Base-by-base conservation (phyloP, 73 alveolate species). In the Paraurostyla sp. region DNA sequence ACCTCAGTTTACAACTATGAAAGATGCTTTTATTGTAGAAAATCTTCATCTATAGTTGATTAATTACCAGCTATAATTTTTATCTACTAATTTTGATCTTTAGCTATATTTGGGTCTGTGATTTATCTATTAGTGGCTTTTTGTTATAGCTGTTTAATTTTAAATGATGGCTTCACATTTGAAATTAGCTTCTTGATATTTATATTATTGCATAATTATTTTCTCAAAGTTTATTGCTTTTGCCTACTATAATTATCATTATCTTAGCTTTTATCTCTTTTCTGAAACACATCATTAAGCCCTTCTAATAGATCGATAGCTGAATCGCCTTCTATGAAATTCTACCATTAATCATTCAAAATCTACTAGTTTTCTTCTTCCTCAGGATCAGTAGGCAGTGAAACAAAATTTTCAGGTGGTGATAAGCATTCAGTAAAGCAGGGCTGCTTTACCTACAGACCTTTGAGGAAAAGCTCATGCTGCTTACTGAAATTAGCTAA, bases 251-350 rank as follows among this genome's bases (percentile, higher is more conserved):
- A 13, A 52, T 6, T 52, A 13, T 6, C 38, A 20, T 4, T 52
- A 52, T 13, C 33, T 52, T 52, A 9, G 33, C 4, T 60, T 60
- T 60, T 6, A 29, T 18, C 32, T 23, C 13, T 18, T 32, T 54
- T 6, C 22, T 54, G 6, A 29, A 60, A 60, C 7, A 50, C 78
- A 13, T 60, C 16, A 9, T 60, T 9, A 4, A 60, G 25, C n/a
- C 78, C 78, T 29, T 25, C 32, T 60, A 60, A 30, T 11, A 60
- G 50, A 60, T 60, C 78, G 22, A 30, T 4, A 29, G 9, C 78
- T 9, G 78, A 60, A 30, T 60, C 78, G 15, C 78, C 78, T 60
- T 60, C 78, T 29, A 60, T 60, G 25, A 60, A 60, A 50, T 60
- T 27, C 32, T 60, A 33, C 78, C n/a, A n/a, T n/a, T n/a, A n/a